phyloP scores from a whole-genome alignment of 768 basidiomycete species.

The Strobilomyces confusus region DNA sequence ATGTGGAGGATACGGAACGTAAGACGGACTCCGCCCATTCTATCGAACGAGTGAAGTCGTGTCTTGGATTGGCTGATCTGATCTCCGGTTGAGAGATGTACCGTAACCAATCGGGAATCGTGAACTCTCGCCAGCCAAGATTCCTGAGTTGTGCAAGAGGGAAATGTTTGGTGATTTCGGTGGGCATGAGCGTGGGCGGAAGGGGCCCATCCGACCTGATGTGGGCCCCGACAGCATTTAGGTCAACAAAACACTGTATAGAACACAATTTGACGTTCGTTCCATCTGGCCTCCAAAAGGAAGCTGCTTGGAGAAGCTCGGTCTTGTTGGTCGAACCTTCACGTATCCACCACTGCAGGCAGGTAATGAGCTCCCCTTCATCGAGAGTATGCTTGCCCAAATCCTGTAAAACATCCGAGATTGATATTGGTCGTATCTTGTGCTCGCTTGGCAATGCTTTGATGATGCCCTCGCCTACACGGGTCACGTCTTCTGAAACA shows the following conservation, averaged over 20 bases:
- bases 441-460: conserved; percentile 52
- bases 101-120: conserved; percentile 66
- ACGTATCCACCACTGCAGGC: conserved; percentile 78
- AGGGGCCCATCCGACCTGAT: conserved; percentile 77
- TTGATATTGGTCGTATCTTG: conserved; percentile 67
- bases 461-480: conserved; percentile 49
- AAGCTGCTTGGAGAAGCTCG: conserved; percentile 64
- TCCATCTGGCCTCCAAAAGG: conserved; percentile 46
- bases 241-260: conserved; percentile 66
- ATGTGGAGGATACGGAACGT: conserved; percentile 20
- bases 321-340: conserved; percentile 22
- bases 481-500: conserved; percentile 50
- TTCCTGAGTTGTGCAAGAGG: conserved; percentile 42
- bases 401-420: conserved; percentile 75
- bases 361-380: conserved; percentile 67
- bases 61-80: conserved; percentile 35
- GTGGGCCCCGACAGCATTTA: conserved; percentile 41
- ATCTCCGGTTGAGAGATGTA: conserved; percentile 53
- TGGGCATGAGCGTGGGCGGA: conserved; percentile 50
- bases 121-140: conserved; percentile 79
- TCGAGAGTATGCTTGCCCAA: conserved; percentile 61
- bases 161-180: conserved; percentile 51
- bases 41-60: conserved; percentile 60
- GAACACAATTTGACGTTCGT: conserved; percentile 48
- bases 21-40: conserved; percentile 79